Conservation (phyloP, 495 filamentous ascomycete genomes). For the Rhizodiscina lignyota region DNA sequence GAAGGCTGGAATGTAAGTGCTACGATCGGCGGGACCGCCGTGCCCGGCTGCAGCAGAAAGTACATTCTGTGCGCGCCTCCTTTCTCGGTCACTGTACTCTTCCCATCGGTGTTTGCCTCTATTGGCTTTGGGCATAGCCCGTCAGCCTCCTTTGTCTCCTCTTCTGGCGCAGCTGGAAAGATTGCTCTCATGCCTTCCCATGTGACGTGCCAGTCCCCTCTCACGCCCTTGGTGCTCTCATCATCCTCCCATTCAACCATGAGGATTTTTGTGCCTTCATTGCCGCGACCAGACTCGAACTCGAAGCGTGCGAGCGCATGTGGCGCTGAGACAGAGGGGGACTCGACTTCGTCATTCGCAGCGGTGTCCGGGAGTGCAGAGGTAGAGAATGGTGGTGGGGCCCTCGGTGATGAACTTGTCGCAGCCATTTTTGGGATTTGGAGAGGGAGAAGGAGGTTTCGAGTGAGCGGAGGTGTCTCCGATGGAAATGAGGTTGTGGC, state of each 20-base stretch:
- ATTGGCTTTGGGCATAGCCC: no score
- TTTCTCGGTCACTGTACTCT: conserved; percentile 7
- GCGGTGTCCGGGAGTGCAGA: no score
- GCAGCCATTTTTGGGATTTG: no score
- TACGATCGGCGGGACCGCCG: no score
- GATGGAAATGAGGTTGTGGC: no score
- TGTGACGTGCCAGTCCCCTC: conserved; percentile 49
- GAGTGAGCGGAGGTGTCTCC: no score
- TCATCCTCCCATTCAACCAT: conserved; percentile 73
- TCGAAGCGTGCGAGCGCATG: conserved; percentile 63
- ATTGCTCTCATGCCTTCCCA: conserved; percentile 60
- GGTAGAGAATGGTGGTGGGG: no score
- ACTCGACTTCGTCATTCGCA: conserved; percentile 20
- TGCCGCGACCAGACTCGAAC: conserved; percentile 58
- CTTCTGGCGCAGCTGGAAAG: conserved; percentile 42
- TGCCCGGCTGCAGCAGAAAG: no score
- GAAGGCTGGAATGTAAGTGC: no score
- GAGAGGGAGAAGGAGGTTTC: no score
- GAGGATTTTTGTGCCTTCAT: conserved; percentile 69
- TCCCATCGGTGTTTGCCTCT: conserved; percentile 32
- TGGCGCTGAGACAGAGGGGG: conserved; percentile 20
- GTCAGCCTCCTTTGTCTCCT: no score
- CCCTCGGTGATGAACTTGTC: no score
- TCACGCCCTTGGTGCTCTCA: conserved; percentile 21
- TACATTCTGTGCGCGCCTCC: background rate